Base-by-base conservation (phyloP, 1,284 basidiomycete species). In the Ceratobasidium sp. region DNA sequence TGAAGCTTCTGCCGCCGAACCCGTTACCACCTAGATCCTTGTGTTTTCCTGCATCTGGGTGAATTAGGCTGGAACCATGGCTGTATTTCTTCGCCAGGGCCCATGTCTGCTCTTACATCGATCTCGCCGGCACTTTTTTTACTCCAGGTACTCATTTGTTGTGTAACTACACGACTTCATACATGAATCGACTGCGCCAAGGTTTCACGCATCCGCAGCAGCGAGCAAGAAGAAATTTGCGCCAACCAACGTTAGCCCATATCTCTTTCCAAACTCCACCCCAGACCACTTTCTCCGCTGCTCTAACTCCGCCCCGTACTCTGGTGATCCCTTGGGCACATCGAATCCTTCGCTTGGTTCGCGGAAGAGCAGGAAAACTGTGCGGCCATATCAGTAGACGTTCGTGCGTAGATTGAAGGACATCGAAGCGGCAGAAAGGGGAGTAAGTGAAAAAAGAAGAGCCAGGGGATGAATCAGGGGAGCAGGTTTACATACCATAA, bases 341-440 rank as follows among this genome's bases (percentile, higher is more conserved):
- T 73, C 74, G 69, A 87, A 82, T 0, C 82, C 78, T 23, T 73
- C 54, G 14, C 26, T 76, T 9, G 88, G 89, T 76, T 91, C 89
- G 77, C 88, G 83, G 78, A 87, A 90, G 6, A 90, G 81, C 4
- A 90, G 79, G 77, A 90, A 88, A 8, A 84, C 89, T 86, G 74
- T 8, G 21, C n/a, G n/a, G n/a, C n/a, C n/a, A n/a, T n/a, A n/a
- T n/a, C n/a, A n/a, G n/a, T n/a, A n/a, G n/a, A n/a, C n/a, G n/a
- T n/a, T n/a, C n/a, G n/a, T n/a, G n/a, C n/a, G n/a, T n/a, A n/a
- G n/a, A n/a, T n/a, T n/a, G n/a, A n/a, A n/a, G n/a, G n/a, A n/a
- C n/a, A n/a, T n/a, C n/a, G n/a, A n/a, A n/a, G n/a, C n/a, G n/a
- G n/a, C n/a, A n/a, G n/a, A n/a, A n/a, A n/a, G n/a, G 28, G 32